phyloP scores from a whole-genome alignment of 306 rosid genomes.

The Chamaecrista fasciculata region DNA sequence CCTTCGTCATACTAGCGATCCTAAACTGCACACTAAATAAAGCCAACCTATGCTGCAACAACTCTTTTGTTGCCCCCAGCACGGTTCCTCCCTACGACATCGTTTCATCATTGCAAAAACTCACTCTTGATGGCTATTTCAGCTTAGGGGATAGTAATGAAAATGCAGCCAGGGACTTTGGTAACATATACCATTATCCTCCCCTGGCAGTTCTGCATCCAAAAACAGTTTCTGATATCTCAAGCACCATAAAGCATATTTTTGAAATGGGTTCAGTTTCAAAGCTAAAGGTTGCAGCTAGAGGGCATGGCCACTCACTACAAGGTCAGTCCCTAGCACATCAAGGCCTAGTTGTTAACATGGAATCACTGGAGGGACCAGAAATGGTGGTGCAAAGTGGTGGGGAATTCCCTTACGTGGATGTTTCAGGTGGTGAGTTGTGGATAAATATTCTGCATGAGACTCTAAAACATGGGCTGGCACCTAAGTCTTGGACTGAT shows the following conservation, averaged over 20 bases:
- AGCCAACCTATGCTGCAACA: constrained; percentile 49
- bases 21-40: constrained; percentile 48
- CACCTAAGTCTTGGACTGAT: constrained; percentile 98
- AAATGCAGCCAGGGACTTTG: constrained; percentile 73
- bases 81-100: constrained; percentile 31
- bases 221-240: constrained; percentile 66
- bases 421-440: constrained; percentile 87
- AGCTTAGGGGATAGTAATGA: constrained; percentile 57
- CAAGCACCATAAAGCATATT: constrained; percentile 53
- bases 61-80: constrained; percentile 32
- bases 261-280: constrained; percentile 52
- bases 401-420: constrained; percentile 73
- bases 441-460: constrained; percentile 94
- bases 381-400: constrained; percentile 50
- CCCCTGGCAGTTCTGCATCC: constrained; percentile 87
- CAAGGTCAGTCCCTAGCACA: constrained; percentile 81
- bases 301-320: constrained; percentile 91
- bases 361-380: constrained; percentile 63
- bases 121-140: constrained; percentile 67
- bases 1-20: constrained; percentile 40
- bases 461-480: constrained; percentile 70
- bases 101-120: constrained; percentile 50
- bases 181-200: constrained; percentile 59
- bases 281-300: constrained; percentile 70
- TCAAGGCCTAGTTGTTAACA: constrained; percentile 67